Evolutionary conservation across 2,329 filamentous ascomycete genomes (phyloP).

Genomic region (Akanthomyces dipterigenus): DNA sequence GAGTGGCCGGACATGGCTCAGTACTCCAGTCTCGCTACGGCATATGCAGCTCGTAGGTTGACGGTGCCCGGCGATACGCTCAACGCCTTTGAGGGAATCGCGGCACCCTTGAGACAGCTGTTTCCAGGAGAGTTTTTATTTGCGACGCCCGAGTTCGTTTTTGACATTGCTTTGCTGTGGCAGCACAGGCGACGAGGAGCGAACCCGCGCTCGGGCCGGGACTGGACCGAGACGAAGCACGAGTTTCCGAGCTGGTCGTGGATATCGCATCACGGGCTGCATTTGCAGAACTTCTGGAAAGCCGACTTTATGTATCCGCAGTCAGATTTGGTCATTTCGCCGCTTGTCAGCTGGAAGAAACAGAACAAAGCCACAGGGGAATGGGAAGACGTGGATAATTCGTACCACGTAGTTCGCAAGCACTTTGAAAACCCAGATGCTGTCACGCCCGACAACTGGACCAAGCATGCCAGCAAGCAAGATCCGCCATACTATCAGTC

Average conservation of each 20-base stretch:
- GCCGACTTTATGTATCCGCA: slow-evolving; percentile 7
- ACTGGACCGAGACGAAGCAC: background rate
- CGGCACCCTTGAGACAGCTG: slow-evolving; percentile 9
- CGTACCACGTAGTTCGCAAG: slow-evolving; percentile 10
- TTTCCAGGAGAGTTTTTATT: slow-evolving; percentile 1
- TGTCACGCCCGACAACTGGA: slow-evolving; percentile 7
- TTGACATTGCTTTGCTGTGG: slow-evolving; percentile 10
- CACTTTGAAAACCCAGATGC: slow-evolving; percentile 4
- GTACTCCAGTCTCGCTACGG: slow-evolving; percentile 1
- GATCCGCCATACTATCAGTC: slow-evolving; percentile 9
- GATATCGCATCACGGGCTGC: slow-evolving; percentile 9
- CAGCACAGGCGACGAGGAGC: slow-evolving; percentile 8
- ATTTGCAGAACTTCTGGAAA: slow-evolving; percentile 6
- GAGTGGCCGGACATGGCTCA: slow-evolving; percentile 2
- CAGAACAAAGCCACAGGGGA: slow-evolving; percentile 1
- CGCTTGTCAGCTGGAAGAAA: slow-evolving; percentile 9
- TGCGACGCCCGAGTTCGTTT: slow-evolving; percentile 8
- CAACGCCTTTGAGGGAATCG: slow-evolving; percentile 11
- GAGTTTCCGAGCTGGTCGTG: slow-evolving; percentile 12
- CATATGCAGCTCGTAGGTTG: slow-evolving; percentile 3
- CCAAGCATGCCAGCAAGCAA: background rate
- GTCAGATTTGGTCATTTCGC: background rate
- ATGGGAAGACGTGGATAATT: slow-evolving; percentile 11
- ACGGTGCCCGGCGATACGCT: slow-evolving; percentile 7
- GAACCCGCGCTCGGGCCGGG: background rate